phyloP scores from a whole-genome alignment of 148 eudicot genomes.

The Pharnaceum exiguum region DNA sequence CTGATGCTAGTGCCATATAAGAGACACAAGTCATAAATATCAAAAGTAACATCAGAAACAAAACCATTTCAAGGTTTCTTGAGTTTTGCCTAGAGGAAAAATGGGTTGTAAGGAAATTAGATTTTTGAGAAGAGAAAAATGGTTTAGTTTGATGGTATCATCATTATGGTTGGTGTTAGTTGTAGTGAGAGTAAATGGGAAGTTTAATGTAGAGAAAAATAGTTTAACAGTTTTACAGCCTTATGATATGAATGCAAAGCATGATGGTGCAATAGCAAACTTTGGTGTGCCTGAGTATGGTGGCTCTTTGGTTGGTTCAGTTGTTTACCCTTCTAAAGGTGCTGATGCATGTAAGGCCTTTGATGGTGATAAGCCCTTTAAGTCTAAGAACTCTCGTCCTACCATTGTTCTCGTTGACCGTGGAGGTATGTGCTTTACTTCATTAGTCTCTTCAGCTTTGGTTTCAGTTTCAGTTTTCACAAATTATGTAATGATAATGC shows the following conservation, averaged over 20 bases:
- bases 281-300: slow-evolving; percentile 94
- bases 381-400: slow-evolving; percentile 50
- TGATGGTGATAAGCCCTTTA: slow-evolving; percentile 72
- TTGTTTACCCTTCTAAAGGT: slow-evolving; percentile 51
- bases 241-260: slow-evolving; percentile 30
- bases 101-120: too few species aligned
- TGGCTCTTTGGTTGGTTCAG: slow-evolving; percentile 75
- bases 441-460: neutral
- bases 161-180: neutral
- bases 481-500: neutral
- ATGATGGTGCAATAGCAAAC: slow-evolving; percentile 81
- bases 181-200: slow-evolving; percentile 14
- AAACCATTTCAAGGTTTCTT: too few species aligned
- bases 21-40: too few species aligned
- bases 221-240: slow-evolving; percentile 62
- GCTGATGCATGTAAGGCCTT: slow-evolving; percentile 52
- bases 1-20: too few species aligned
- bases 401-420: slow-evolving; percentile 84
- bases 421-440: slow-evolving; percentile 49
- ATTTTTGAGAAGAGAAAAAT: too few species aligned
- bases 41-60: too few species aligned
- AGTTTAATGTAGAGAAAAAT: slow-evolving; percentile 82
- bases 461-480: too few species aligned
- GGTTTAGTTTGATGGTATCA: neutral
- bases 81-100: too few species aligned